Base-by-base conservation (phyloP, 1,139 yeast species). In the Lodderomyces pseudojiufengensis region DNA sequence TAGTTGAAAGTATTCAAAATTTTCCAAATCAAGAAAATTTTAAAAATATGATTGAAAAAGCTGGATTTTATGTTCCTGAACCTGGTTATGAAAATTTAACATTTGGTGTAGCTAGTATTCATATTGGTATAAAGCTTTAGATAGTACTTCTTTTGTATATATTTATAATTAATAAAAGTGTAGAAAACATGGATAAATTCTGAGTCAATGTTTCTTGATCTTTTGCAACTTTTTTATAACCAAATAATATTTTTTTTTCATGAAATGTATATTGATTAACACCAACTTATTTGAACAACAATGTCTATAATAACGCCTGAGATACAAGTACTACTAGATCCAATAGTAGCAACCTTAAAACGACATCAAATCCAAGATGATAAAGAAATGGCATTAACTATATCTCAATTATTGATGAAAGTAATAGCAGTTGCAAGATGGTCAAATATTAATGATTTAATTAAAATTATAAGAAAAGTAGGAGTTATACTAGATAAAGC, bases 51-150 rank as follows among this genome's bases (percentile, higher is more conserved):
- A 88, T 92, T 54, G 80, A 87, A 58, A 81, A 86, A 54, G 97
- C 97, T 5, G 99, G 99, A 1, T 92, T 92, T 59, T 83, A 84
- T 45, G 82, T 86, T 39, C 76, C 76, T 14, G 94, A 94, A 47
- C 76, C 76, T 39, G 98, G 98, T 35, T 92, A 90, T 59, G 97
- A 92, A 65, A 85, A 86, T 61, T 72, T 92, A 54, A 85, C 97
- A n/a, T 86, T 86, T 61, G 99, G 99, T 39, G 84, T 90, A 38
- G 96, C 97, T 37, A 88, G 96, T 36, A 88, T 92, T 45, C 99
- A 92, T 56, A 80, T 90, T 58, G 99, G 98, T 50, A 87, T 92
- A 42, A 92, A 92, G 64, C 72, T 85, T 38, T 70, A 54, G 32
- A 14, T 5, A 5, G 9, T 4, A 26, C 9, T 6, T 4, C 7